Base-by-base conservation (phyloP, 148 eudicot species). In the Rhododendron vialii region DNA sequence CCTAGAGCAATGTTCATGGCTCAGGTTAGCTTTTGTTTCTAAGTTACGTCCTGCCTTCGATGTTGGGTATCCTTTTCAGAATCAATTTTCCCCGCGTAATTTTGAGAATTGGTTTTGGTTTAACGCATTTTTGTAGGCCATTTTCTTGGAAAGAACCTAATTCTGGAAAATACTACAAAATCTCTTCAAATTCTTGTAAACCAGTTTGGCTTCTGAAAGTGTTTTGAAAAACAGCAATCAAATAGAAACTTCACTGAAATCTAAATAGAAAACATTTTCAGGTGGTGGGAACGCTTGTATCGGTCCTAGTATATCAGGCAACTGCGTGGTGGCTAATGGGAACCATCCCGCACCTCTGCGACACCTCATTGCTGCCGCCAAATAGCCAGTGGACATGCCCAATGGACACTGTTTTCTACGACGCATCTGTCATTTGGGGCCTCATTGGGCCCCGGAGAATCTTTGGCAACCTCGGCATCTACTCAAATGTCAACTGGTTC, bases 311-410 rank as follows among this genome's bases (percentile, higher is more conserved):
- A 41, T 94, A 94, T 91, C 92, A 93, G 5, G 85, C 78, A 82
- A 94, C 95, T 1, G 94, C 98, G 10, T 94, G 98, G 95, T 92
- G 94, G 94, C 89, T 94, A 88, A 94, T 94, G 94, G 90, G 26
- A 10, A 79, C 91, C 53, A 93, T 94, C 88, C 94, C 91, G 9
- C 77, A 90, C 82, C 91, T 94, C 1, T 94, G 98, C 43, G 93
- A 94, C 85, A 73, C 81, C n/a, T 76, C 92, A 12, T 8, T 63
- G 43, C 81, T 94, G 71, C 98, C 98, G 18, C 81, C 86, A 17
- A 88, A 88, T 85, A 94, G 98, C 86, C 93, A 91, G 38, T 94
- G 98, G 98, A 94, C 91, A 4, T 93, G 95, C 75, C 90, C 92
- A 24, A 89, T 87, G 85, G 98, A 94, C 87, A 85, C 82, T 1